Percentiles rank a stretch among this genome's conserved stretches.
phyloP scores from a whole-genome alignment of 2,329 filamentous ascomycete genomes.

The Aspergillus amoenus region DNA sequence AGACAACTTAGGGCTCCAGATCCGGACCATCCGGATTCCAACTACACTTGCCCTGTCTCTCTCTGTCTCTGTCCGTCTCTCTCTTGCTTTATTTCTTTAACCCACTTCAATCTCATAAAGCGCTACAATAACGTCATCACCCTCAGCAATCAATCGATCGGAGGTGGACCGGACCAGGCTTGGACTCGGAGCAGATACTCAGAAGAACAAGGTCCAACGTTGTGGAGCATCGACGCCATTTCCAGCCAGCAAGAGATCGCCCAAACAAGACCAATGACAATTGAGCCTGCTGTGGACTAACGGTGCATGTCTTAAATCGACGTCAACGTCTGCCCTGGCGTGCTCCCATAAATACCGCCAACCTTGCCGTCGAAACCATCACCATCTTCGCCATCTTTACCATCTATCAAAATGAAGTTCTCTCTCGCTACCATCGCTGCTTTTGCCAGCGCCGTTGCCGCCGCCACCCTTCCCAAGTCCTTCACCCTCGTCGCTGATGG shows the following conservation, averaged over 20 bases:
- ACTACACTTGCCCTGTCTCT: too few species aligned
- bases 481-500: constrained; percentile 30
- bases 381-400: neutral
- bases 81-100: too few species aligned
- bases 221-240: neutral
- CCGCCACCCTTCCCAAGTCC: constrained; percentile 22
- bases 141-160: too few species aligned
- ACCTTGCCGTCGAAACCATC: neutral
- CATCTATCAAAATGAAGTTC: constrained; percentile 27
- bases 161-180: too few species aligned
- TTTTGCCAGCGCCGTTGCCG: constrained; percentile 23
- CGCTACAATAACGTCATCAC: too few species aligned
- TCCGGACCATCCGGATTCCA: too few species aligned
- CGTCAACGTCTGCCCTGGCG: neutral
- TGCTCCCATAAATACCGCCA: neutral
- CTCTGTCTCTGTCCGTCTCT: too few species aligned
- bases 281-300: neutral
- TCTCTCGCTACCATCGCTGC: constrained; percentile 23
- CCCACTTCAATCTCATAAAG: too few species aligned
- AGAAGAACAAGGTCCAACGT: neutral
- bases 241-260: neutral
- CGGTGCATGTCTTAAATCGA: constrained; percentile 6
- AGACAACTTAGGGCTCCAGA: too few species aligned
- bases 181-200: too few species aligned
- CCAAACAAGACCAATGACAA: neutral